Evolutionary conservation across 2,329 filamentous ascomycete genomes (phyloP), one percentile per base, ranked within the genome.

Genomic region (Aschersonia sp.): DNA sequence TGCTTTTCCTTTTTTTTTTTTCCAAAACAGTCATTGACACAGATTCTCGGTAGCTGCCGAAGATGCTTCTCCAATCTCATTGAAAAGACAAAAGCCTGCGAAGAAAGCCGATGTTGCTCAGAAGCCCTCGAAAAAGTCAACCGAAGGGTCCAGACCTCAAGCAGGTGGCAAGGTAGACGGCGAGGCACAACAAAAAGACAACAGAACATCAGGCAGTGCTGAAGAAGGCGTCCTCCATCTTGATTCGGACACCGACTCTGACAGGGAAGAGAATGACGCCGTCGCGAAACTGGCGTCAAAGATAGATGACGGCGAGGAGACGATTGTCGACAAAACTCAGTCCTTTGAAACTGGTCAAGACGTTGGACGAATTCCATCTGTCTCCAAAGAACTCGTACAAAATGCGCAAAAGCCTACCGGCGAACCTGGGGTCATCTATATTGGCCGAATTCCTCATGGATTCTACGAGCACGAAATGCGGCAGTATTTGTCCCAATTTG

Each of bases 381-480:
- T 68, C 22, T 65, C 72, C 50, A 68, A 68, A 54, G 67, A 69
- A 44, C 54, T 67, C 8, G 58, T 65, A 52, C 68, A 71, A 56
- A 67, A 70, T 29, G 64, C 68, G 30, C 62, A 67, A 55, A 57
- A 56, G 31, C 58, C 59, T 22, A 68, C 69, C 49, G 71, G 74
- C 44, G 74, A 76, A 46, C 78, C 85, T 1, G 90, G 89, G 44
- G 82, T 92, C 41, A 75, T 97, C 59, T 97, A 95, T 68, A 75
- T 98, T 58, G 88, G 87, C 61, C 87, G 88, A 54, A 83, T 95
- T 51, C 89, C 89, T 40, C 87, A 92, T 68, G 69, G 92, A 68
- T 98, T 98, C 78, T 97, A 90, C 73, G 92, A 98, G 69, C 79
- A 88, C 59, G 85, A 97, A 68, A 94, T 98, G 84, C 81, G 79